Evolutionary conservation across 2,329 filamentous ascomycete genomes (phyloP), one percentile per base, ranked within the genome.

Genomic region (Fusarium paranaense): DNA sequence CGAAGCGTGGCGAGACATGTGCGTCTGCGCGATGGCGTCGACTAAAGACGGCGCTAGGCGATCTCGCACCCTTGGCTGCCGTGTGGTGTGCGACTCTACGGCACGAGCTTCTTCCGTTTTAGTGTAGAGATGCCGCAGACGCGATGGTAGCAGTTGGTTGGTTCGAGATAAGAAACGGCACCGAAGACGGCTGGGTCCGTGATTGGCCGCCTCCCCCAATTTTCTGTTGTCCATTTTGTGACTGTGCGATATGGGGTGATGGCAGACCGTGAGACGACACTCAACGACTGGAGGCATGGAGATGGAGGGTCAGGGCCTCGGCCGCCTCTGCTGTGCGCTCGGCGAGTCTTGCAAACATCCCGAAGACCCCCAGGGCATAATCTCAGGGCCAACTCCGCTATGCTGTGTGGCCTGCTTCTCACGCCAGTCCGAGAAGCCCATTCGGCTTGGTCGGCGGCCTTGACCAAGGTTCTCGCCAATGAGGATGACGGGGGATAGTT

Each of bases 221-320:
- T 86, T 86, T 79, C 79, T 84, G 83, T 77, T 84, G 83, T 84
- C 82, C 78, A 82, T 79, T 74, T 78, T 82, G 80, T 80, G 78
- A 81, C 81, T 80, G 73, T 76, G 68, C 72, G 72, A 78, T 79
- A 79, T 77, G 71, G 68, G 71, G 70, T 71, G 73, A 76, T 64
- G 73, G 65, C 40, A 70, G 65, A 71, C 64, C 59, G 64, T 62
- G 62, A 66, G 52, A 47, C 64, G 70, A 56, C 63, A 50, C 38
- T 52, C 47, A 52, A 52, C 47, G n/a, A 52, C 47, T 32, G 47
- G 37, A 52, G 68, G 61, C 45, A 58, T 67, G 20, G 35, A 56
- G 22, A 61, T 68, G 64, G 67, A 66, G 62, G 67, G 62, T 45
- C 60, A 69, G 40, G 47, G 54, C 69, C 50, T 63, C 64, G 67